Base-by-base conservation (phyloP, 2,329 filamentous ascomycete species). In the Penicillium vulpinum region DNA sequence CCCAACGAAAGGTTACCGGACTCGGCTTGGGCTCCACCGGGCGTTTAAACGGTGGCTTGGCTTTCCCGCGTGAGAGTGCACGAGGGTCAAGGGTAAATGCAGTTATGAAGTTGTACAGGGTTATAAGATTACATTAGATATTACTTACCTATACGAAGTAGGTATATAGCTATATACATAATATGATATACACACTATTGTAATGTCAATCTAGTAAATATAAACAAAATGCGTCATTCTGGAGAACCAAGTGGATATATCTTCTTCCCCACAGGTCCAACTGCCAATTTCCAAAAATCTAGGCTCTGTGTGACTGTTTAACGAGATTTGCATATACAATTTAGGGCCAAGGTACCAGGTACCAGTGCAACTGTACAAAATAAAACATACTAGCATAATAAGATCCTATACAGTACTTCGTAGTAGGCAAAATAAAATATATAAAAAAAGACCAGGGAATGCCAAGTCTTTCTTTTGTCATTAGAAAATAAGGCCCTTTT, bases 21-120 rank as follows among this genome's bases (percentile, higher is more conserved):
- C 44, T 44, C 22, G 50, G 39, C 16, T 31, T 40, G 35, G 55
- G 53, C 46, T 57, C 63, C 63, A 65, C 63, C 38, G 58, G 61
- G 62, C 61, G 60, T 56, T 56, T 61, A 65, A 65, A 61, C 57
- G 60, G 45, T 53, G 56, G 22, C 56, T 57, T 62, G 56, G 56
- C 56, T 33, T 50, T 36, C 51, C 33, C 58, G 48, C 35, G 33
- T 47, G 38, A 22, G 18, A 51, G 38, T 47, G 56, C 57, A 61
- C 52, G 59, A 58, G 58, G 54, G 38, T 31, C 50, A 50, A n/a
- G 39, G 29, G 21, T 35, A 51, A 18, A 26, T 24, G 38, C 39
- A 43, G n/a, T 43, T 29, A 29, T n/a, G n/a, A n/a, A n/a, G n/a
- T 35, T 44, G 39, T 15, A 52, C 31, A 52, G 50, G 28, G 36